Conservation (phyloP, 139 green algal genomes). For the Pleodorina starrii region DNA sequence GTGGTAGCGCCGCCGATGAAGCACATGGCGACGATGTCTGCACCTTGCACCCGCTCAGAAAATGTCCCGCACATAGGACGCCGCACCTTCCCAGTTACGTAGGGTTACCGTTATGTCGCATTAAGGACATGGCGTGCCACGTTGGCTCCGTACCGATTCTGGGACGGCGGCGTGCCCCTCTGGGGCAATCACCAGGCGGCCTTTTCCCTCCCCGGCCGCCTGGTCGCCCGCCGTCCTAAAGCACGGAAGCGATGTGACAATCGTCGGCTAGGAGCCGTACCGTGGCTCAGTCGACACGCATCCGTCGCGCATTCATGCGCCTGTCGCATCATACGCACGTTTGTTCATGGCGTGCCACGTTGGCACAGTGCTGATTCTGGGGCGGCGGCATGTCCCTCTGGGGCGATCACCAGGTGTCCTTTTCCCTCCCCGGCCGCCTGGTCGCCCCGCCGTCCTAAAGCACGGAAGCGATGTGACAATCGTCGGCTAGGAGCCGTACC, state of each 20-base stretch:
- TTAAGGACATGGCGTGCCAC: no score
- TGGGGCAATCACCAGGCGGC: neutral
- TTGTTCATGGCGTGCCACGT: no score
- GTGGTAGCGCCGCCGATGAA: no score
- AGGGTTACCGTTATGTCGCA: no score
- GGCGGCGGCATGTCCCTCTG: neutral
- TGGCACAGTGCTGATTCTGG: constrained; percentile 31
- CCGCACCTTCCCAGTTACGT: no score
- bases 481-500: neutral
- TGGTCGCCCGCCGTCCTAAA: neutral
- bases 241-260: neutral
- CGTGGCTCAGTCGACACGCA: neutral
- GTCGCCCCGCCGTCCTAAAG: neutral
- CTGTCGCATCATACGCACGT: no score
- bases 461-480: neutral
- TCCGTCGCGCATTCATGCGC: neutral
- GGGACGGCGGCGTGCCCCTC: constrained; percentile 9
- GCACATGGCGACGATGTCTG: no score
- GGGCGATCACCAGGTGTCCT: neutral
- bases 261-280: neutral
- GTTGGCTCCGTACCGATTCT: no score
- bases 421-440: neutral
- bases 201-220: neutral
- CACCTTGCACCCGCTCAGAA: no score
- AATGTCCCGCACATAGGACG: no score